Evolutionary conservation across 2,329 filamentous ascomycete species (phyloP), one percentile per base, ranked within the genome.

Genomic region (Fusarium sororula): DNA sequence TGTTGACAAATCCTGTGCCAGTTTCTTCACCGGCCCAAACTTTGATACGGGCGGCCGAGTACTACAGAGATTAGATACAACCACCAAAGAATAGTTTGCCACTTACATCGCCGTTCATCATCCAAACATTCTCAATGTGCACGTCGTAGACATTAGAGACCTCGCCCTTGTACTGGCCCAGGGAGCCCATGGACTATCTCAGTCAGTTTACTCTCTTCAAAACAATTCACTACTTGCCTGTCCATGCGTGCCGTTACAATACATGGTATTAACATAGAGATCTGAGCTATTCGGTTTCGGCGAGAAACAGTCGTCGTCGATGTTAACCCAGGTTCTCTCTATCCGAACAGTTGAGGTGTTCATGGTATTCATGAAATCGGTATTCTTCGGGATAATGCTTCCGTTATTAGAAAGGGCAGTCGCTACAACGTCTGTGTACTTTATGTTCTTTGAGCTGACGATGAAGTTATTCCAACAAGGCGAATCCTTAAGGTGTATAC

Each of bases 381-480:
- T 90, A 78, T 91, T 91, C 76, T 89, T 89, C 9, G 89, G 87
- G 3, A 86, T 81, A 13, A 82, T 77, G 50, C 83, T 81, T 10
- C 80, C 78, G 15, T 85, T 84, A 55, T 84, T 84, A 24, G 87
- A 90, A 24, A 84, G 81, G 1, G 88, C 87, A 18, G 89, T 88
- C 58, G 89, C 87, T 28, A 86, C 83, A 12, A 90, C 84, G 64
- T 89, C 83, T 44, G 87, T 85, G 63, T 88, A 89, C 6, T 84
- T 83, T 56, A 90, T 81, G 68, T 89, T 87, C 77, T 89, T 82
- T 50, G 83, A 89, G 38, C 86, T 86, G 20, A 91, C 88, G 41
- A 91, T 82, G 73, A 91, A 91, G 76, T 89, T 91, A 5, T 87
- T 90, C 89, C 90, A 91, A 82, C 88, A 90, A 3, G 90, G 89